Evolutionary conservation across 2,329 filamentous ascomycete genomes (phyloP), one percentile per base, ranked within the genome.

Genomic region (Aspergillus sp.): DNA sequence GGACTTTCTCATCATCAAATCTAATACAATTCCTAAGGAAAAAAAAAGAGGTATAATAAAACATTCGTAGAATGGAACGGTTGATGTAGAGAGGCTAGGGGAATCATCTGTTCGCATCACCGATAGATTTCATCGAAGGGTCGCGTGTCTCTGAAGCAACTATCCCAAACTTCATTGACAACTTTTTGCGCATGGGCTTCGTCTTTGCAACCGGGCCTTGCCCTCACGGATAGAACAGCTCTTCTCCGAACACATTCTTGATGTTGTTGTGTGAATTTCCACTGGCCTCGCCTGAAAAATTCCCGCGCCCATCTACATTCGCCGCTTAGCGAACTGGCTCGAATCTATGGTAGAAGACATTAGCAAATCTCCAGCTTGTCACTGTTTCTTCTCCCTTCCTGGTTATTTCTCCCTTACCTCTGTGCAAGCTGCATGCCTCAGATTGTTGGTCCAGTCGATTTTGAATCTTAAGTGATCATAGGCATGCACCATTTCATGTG

Each of bases 91-190:
- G 13, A 19, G 19, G 4, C 20, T n/a, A 5, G 39, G 17, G n/a
- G 9, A 7, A 22, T 42, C 39, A 19, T n/a, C 23, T 22, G 7
- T 39, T 39, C 10, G 4, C 25, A 10, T 30, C 60, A 76, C 63
- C 88, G 84, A 68, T 95, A 98, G 46, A 98, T 90, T 67, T 97
- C 91, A 67, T 97, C 90, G 70, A 98, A 98, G 2, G 93, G 93
- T 62, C 93, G 78, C 3, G 91, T 97, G 70, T 98, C 93, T 45
- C 81, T 75, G 67, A 95, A 98, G 69, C 93, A 98, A 60, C 90
- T 96, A 58, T 95, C 90, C 89, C 91, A 98, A n/a, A 98, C 93
- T 69, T 95, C 85, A 69, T 97, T 93, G 49, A 98, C 89, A 22
- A 94, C 84, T 71, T 86, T 88, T 45, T 82, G 80, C 3, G 93